These are phyloP conservation scores for Sporothrix phasma DNA, from an alignment of 2,329 filamentous ascomycete species.

Conservation along the genomic window DNA sequence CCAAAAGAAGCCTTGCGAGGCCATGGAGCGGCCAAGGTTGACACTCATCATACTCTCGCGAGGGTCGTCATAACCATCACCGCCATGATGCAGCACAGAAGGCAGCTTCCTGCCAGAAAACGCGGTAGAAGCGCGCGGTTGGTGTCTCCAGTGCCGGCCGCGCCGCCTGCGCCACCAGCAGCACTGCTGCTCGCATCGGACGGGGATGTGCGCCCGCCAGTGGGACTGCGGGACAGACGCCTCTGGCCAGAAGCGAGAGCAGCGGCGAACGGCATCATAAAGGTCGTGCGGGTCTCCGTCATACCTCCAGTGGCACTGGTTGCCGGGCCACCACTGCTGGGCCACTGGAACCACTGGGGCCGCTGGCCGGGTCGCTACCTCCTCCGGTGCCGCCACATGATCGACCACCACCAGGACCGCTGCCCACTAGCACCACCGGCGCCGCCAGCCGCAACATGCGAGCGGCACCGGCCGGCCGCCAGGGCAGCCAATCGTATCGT, in stretches of 20 bases:
- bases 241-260: slow-evolving; percentile 35
- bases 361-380: background rate
- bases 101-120: slow-evolving; percentile 56
- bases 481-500: slow-evolving; percentile 13
- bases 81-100: slow-evolving; percentile 51
- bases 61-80: slow-evolving; percentile 44
- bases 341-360: slow-evolving; percentile 14
- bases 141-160: background rate
- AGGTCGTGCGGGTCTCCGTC: slow-evolving; percentile 37
- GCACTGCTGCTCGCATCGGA: background rate
- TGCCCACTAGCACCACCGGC: slow-evolving; percentile 16
- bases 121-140: slow-evolving; percentile 54
- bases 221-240: slow-evolving; percentile 22
- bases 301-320: slow-evolving; percentile 26
- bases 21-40: slow-evolving; percentile 19
- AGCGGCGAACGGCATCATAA: slow-evolving; percentile 40
- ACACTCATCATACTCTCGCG: slow-evolving; percentile 21
- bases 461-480: slow-evolving; percentile 6
- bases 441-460: background rate
- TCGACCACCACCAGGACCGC: slow-evolving; percentile 16
- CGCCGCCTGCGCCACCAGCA: slow-evolving; percentile 29
- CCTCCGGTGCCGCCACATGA: slow-evolving; percentile 21
- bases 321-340: slow-evolving; percentile 9
- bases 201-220: background rate
- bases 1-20: slow-evolving; percentile 24